Evolutionary conservation across 495 filamentous ascomycete genomes (phyloP), one percentile per base, ranked within the genome.

Genomic region (Daldinia vernicosa): DNA sequence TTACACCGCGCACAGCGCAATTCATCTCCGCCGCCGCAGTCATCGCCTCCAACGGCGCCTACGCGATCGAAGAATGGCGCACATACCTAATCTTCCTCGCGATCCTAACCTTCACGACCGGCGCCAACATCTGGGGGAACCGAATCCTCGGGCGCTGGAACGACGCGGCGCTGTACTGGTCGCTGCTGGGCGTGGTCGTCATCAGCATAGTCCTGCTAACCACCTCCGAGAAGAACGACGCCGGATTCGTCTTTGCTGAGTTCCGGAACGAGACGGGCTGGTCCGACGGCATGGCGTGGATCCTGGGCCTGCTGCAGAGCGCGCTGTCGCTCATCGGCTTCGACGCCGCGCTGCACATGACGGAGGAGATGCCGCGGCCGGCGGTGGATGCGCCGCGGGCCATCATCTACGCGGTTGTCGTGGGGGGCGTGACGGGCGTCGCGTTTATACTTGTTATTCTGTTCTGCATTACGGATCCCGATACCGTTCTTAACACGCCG

Each of bases 181-280:
- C 78, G 3, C 57, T 81, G 4, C 74, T 80, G 8, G 79, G 71
- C 9, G 75, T 81, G 1, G 71, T 82, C 22, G 62, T 79, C 22
- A 80, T 82, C 52, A 79, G 77, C 55, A 71, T 82, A 51, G 76
- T 82, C 7, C 66, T 80, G 27, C 76, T 80, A 19, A 68, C 79
- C 11, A 77, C 75, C 4, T 77, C 76, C 2, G 66, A 74, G 14
- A 79, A 81, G 64, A 76, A 78, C n/a, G 70, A 66, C 33, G 78
- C 74, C 9, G 57, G 51, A 1, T 88, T 86, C 63, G 88, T 87
- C 0, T 90, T 89, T 67, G 80, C 84, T 3, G 74, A 79, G 1
- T 90, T 88, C 79, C 82, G 83, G 51, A 90, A 90, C 74, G 77
- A 85, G 66, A 89, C 87, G 5, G 88, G 88, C 24, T 90, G 89